Evolutionary conservation across 768 basidiomycete species (phyloP).

Genomic region (Mycena rosella): DNA sequence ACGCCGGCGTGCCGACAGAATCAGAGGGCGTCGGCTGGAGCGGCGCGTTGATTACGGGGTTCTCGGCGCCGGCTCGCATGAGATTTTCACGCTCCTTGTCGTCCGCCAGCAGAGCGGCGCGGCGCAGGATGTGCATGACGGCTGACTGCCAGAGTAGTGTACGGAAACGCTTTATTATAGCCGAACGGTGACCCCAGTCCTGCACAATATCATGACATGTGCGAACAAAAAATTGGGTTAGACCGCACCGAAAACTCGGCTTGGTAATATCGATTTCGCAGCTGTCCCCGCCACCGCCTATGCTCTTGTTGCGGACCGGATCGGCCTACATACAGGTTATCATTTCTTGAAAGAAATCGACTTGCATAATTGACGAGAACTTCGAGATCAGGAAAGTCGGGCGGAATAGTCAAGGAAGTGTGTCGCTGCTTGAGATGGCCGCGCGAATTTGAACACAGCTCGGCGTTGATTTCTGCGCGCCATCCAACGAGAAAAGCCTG

Average conservation of each 20-base stretch:
- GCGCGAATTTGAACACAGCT: constrained; percentile 63
- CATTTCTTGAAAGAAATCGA: constrained; percentile 52
- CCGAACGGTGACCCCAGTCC: constrained; percentile 77
- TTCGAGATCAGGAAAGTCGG: constrained; percentile 66
- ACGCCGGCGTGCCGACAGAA: constrained; percentile 27
- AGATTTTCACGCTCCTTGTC: constrained; percentile 40
- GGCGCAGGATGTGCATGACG: constrained; percentile 68
- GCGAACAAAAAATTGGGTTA: neutral
- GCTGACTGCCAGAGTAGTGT: constrained; percentile 73
- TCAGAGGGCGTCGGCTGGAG: neutral
- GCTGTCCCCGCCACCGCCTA: constrained; percentile 56
- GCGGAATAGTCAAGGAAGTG: constrained; percentile 55
- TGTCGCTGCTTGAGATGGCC: constrained; percentile 62
- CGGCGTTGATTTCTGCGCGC: constrained; percentile 59
- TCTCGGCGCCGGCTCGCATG: neutral
- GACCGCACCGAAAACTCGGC: constrained; percentile 58
- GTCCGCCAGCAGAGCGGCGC: constrained; percentile 60
- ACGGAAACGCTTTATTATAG: constrained; percentile 75
- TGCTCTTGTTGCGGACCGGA: constrained; percentile 42
- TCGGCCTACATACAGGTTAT: neutral
- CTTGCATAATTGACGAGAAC: constrained; percentile 71
- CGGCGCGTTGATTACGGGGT: neutral
- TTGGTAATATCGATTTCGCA: constrained; percentile 61
- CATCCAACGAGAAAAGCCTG: constrained; percentile 62
- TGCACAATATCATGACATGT: neutral